A percentile compares a stretch with the other conserved stretches of the same genome.
Conservation (phyloP, 2,329 filamentous ascomycete species). For the Aureobasidium sp. region DNA sequence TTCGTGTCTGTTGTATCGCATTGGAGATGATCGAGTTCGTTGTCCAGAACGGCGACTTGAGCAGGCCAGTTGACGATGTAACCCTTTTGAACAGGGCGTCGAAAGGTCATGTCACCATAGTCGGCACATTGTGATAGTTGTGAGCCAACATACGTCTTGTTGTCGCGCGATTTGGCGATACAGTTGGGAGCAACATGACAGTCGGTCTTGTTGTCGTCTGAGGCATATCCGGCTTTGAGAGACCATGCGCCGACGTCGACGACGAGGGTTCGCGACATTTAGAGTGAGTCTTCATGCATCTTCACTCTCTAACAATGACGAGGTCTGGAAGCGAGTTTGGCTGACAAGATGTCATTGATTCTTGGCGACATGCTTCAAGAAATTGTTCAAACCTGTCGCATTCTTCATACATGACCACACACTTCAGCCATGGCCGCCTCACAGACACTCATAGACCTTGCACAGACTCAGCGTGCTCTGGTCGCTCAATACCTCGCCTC, state of each 20-base stretch:
- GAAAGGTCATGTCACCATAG: constrained; percentile 88
- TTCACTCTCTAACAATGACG: not conserved
- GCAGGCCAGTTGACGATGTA: constrained; percentile 98
- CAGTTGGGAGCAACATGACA: constrained; percentile 88
- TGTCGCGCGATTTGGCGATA: constrained; percentile 80
- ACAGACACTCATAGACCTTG: constrained; percentile 32
- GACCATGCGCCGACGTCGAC: constrained; percentile 95
- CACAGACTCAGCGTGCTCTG: constrained; percentile 34
- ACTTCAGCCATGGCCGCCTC: constrained; percentile 29
- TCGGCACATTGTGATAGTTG: constrained; percentile 85
- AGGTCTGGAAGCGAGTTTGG: too few relatives aligned
- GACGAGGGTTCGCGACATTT: constrained; percentile 45
- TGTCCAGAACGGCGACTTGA: constrained; percentile 96
- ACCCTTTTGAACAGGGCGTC: constrained; percentile 92
- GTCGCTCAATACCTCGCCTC: constrained; percentile 35
- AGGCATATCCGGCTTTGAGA: constrained; percentile 86
- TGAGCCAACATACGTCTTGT: constrained; percentile 80
- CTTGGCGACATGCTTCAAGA: not conserved
- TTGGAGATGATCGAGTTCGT: constrained; percentile 66
- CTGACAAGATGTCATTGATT: too few relatives aligned
- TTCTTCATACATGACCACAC: constrained; percentile 2
- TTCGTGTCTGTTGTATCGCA: constrained; percentile 87
- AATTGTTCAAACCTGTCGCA: constrained; percentile 7
- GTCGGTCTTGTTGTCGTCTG: not conserved
- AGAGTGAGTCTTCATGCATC: constrained; percentile 9